phyloP scores from a whole-genome alignment of 2,329 filamentous ascomycete species.

The Penicillium sp. region DNA sequence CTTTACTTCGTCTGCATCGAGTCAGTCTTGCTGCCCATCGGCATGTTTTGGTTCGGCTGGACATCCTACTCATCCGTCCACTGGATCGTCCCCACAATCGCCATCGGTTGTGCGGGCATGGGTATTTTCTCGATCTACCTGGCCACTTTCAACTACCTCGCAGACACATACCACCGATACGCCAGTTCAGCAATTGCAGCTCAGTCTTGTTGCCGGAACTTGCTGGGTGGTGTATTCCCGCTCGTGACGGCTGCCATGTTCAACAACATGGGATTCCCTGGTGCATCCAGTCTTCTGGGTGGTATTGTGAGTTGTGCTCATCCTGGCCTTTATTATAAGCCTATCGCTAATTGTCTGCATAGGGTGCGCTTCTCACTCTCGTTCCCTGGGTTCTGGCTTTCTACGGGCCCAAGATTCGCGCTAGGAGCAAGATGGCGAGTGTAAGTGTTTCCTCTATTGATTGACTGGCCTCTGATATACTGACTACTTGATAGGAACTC shows the following conservation, averaged over 20 bases:
- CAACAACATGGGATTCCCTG: constrained; percentile 62
- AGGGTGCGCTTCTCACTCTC: constrained; percentile 59
- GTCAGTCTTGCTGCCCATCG: constrained; percentile 68
- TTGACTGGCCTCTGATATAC: background rate
- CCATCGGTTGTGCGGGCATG: constrained; percentile 70
- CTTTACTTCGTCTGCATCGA: constrained; percentile 81
- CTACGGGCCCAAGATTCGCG: constrained; percentile 70
- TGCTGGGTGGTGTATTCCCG: constrained; percentile 76
- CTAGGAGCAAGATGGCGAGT: constrained; percentile 70
- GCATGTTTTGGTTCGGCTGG: constrained; percentile 78
- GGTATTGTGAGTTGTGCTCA: constrained; percentile 53
- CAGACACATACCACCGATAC: constrained; percentile 80
- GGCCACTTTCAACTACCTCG: constrained; percentile 87
- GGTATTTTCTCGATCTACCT: constrained; percentile 84
- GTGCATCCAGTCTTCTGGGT: constrained; percentile 70
- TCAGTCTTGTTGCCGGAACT: constrained; percentile 79
- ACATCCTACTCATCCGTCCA: constrained; percentile 58
- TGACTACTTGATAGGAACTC: constrained; percentile 17
- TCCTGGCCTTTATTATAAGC: no score
- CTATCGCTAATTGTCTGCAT: constrained; percentile 7
- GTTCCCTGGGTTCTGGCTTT: constrained; percentile 86
- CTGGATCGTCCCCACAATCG: constrained; percentile 69
- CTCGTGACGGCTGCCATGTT: constrained; percentile 73
- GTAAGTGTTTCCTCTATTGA: constrained; percentile 36
- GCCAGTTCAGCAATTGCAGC: constrained; percentile 81